Evolutionary conservation across 768 basidiomycete species (phyloP).

Genomic region (Podaxis carcinomalis): DNA sequence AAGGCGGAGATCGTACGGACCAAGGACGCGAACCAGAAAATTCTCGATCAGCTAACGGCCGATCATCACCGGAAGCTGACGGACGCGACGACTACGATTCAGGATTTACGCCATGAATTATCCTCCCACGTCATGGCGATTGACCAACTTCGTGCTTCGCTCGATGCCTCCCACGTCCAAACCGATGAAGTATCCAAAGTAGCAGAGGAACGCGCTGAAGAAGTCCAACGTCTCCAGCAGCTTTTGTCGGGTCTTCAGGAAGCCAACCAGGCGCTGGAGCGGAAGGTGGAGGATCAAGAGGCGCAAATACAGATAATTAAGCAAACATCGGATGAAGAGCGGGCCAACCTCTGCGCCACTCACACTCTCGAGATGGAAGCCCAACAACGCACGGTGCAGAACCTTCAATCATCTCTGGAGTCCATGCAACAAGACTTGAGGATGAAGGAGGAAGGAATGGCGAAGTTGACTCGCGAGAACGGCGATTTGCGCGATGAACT

Average conservation of each 20-base stretch:
- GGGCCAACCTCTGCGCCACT: not conserved
- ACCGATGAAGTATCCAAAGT: not conserved
- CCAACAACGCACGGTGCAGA: not conserved
- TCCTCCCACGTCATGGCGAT: not conserved
- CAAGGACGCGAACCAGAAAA: not conserved
- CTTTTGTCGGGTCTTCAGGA: not conserved
- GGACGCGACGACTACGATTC: not conserved
- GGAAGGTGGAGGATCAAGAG: not conserved
- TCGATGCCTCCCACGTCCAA: not conserved
- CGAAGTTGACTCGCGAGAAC: not conserved
- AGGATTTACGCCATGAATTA: not conserved
- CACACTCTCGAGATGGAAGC: not conserved
- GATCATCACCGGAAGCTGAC: not conserved
- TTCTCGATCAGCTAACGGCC: not conserved
- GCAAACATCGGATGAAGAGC: not conserved
- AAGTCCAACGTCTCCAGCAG: not conserved
- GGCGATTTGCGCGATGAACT: not conserved
- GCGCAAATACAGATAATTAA: not conserved
- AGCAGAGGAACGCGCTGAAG: not conserved
- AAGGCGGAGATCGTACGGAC: not conserved
- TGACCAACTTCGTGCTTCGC: not conserved
- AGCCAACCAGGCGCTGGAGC: not conserved
- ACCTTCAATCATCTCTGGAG: conserved; percentile 1
- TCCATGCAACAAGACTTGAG: not conserved
- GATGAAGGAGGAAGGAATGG: not conserved